phyloP scores from a whole-genome alignment of 2,329 filamentous ascomycete genomes.

The Sclerotinia borealis region DNA sequence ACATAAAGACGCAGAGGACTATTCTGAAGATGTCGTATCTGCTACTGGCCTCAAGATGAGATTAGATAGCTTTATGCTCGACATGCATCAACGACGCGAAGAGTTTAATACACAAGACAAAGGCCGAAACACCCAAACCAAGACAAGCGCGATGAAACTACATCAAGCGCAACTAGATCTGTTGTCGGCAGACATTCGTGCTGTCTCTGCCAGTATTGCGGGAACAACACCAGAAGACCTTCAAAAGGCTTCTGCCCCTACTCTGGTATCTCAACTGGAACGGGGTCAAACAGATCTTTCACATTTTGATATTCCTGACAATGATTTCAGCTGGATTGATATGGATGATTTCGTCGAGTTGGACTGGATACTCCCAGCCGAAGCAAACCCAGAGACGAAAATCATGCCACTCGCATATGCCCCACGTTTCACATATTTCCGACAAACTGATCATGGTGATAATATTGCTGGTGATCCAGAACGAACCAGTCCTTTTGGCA shows the following conservation, averaged over 20 bases:
- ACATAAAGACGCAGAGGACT: constrained; percentile 91
- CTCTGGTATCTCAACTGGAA: constrained; percentile 48
- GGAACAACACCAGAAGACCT: constrained; percentile 74
- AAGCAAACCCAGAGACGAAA: constrained; percentile 86
- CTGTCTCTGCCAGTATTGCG: constrained; percentile 83
- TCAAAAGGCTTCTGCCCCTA: constrained; percentile 48
- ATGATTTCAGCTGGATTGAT: constrained; percentile 94
- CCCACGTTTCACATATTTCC: constrained; percentile 94
- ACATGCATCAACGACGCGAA: constrained; percentile 89
- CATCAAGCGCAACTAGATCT: constrained; percentile 92
- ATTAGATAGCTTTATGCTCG: constrained; percentile 94
- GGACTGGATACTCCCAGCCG: constrained; percentile 89
- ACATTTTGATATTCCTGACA: constrained; percentile 89
- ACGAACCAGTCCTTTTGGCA: constrained; percentile 81
- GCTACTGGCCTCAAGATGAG: constrained; percentile 95
- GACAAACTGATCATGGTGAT: constrained; percentile 87
- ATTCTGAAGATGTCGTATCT: constrained; percentile 69
- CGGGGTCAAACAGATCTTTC: constrained; percentile 65
- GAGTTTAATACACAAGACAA: constrained; percentile 80
- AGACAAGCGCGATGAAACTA: constrained; percentile 90
- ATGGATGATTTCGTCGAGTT: constrained; percentile 99
- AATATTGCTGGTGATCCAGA: constrained; percentile 74
- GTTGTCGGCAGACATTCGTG: constrained; percentile 83
- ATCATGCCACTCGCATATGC: constrained; percentile 89
- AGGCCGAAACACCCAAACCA: constrained; percentile 67